Evolutionary conservation across 1,139 yeast species (phyloP).

Genomic region (Blastobotrys indianensis): DNA sequence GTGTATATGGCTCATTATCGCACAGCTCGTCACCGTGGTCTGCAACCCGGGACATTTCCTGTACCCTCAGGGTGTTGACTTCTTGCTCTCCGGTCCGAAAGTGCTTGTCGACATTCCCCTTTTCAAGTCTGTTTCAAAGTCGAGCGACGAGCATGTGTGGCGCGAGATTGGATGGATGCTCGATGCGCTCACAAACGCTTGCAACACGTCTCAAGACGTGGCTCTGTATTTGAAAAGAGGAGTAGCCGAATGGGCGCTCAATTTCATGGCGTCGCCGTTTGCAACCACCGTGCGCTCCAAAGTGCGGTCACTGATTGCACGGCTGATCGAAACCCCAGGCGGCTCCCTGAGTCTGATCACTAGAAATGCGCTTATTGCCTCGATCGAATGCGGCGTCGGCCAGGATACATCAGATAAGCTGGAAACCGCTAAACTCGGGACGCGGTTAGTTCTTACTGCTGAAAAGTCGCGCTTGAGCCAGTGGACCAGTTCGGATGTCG

Average conservation of each 20-base stretch:
- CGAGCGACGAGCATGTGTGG: slow-evolving; percentile 48
- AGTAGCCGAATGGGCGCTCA: slow-evolving; percentile 62
- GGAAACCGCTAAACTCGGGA: slow-evolving; percentile 42
- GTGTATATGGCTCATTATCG: slow-evolving; percentile 43
- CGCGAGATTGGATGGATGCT: slow-evolving; percentile 66
- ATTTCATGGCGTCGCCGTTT: slow-evolving; percentile 32
- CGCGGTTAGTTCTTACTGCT: slow-evolving; percentile 56
- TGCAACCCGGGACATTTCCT: slow-evolving; percentile 65
- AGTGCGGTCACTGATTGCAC: slow-evolving; percentile 42
- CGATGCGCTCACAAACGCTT: slow-evolving; percentile 42
- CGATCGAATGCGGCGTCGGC: slow-evolving; percentile 44
- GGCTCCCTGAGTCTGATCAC: slow-evolving; percentile 61
- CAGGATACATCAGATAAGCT: slow-evolving; percentile 30
- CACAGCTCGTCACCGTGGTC: slow-evolving; percentile 53
- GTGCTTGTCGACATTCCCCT: slow-evolving; percentile 62
- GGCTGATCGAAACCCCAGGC: slow-evolving; percentile 48
- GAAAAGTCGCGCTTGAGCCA: slow-evolving; percentile 15
- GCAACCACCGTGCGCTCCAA: slow-evolving; percentile 32
- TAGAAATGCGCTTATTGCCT: slow-evolving; percentile 55
- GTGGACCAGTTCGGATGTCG: slow-evolving; percentile 20
- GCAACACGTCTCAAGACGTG: slow-evolving; percentile 47
- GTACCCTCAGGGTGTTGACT: slow-evolving; percentile 55
- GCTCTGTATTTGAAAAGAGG: slow-evolving; percentile 46
- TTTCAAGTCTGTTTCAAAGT: slow-evolving; percentile 42
- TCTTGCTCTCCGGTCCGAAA: slow-evolving; percentile 43